phyloP scores from a whole-genome alignment of 2,329 filamentous ascomycete genomes.

The Plenodomus biglobosus region DNA sequence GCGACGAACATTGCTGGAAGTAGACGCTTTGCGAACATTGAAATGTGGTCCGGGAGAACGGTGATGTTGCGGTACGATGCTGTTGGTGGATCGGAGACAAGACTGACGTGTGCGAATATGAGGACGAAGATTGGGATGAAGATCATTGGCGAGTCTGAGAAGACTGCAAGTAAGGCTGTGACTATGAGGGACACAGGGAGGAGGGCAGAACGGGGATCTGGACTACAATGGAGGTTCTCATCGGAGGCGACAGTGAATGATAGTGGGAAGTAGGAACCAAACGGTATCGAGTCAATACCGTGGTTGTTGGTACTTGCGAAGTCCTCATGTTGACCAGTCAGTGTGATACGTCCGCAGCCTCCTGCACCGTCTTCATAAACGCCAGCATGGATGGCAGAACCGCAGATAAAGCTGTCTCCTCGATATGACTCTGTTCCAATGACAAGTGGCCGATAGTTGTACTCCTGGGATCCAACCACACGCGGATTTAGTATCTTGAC shows the following conservation, averaged over 20 bases:
- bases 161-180: conserved; percentile 71
- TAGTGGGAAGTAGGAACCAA: conserved; percentile 85
- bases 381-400: conserved; percentile 81
- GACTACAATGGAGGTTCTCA: conserved; percentile 63
- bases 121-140: conserved; percentile 83
- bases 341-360: conserved; percentile 76
- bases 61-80: conserved; percentile 53
- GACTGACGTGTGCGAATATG: conserved; percentile 82
- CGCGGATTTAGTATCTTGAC: conserved; percentile 68
- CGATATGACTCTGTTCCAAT: conserved; percentile 70
- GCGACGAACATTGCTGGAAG: conserved; percentile 83
- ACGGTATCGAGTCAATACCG: conserved; percentile 73
- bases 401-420: conserved; percentile 88
- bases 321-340: conserved; percentile 66
- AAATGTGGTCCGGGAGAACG: conserved; percentile 52
- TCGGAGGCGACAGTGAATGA: conserved; percentile 74
- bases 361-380: conserved; percentile 68
- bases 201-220: conserved; percentile 76
- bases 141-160: conserved; percentile 71
- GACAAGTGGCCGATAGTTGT: conserved; percentile 58
- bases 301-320: conserved; percentile 66
- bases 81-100: conserved; percentile 81
- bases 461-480: conserved; percentile 68
- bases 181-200: conserved; percentile 77
- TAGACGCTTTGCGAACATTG: conserved; percentile 72